phyloP scores from a whole-genome alignment of 352 stramenopile species.

The Phytophthora tentaculata region DNA sequence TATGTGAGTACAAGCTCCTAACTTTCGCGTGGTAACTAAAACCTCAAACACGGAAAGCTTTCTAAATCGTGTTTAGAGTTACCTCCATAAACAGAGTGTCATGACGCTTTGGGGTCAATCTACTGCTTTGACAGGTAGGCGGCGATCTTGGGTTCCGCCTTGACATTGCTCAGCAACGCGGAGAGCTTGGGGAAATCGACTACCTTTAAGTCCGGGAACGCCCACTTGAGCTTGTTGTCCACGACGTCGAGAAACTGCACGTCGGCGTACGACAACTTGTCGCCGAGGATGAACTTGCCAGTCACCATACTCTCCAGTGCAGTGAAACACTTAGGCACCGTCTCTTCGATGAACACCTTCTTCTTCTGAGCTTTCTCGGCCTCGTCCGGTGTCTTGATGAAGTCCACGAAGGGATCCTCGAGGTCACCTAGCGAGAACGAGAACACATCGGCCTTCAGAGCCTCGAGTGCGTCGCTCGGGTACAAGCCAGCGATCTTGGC shows the following conservation, averaged over 20 bases:
- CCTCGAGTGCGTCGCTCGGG: constrained; percentile 32
- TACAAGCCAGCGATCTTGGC: constrained; percentile 46
- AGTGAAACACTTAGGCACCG: constrained; percentile 40
- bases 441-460: constrained; percentile 41
- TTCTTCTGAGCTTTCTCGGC: constrained; percentile 45
- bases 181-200: constrained; percentile 50
- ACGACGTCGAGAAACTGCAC: constrained; percentile 51
- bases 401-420: constrained; percentile 27
- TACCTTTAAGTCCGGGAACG: constrained; percentile 36
- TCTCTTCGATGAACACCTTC: constrained; percentile 48
- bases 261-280: constrained; percentile 48
- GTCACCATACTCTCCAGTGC: constrained; percentile 51
- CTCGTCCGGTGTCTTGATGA: constrained; percentile 42
- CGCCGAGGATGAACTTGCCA: constrained; percentile 60
- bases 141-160: constrained; percentile 46
- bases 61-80: too few species aligned
- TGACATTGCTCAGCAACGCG: constrained; percentile 46
- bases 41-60: too few species aligned
- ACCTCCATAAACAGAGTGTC: too few species aligned
- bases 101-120: neutral
- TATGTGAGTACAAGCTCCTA: too few species aligned
- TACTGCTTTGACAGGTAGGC: constrained; percentile 48
- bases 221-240: constrained; percentile 42
- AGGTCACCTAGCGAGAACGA: constrained; percentile 32
- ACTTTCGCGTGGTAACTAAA: too few species aligned